These are phyloP conservation scores for Colletotrichum noveboracense DNA, from an alignment of 2,329 filamentous ascomycete genomes.

Conservation along the genomic window DNA sequence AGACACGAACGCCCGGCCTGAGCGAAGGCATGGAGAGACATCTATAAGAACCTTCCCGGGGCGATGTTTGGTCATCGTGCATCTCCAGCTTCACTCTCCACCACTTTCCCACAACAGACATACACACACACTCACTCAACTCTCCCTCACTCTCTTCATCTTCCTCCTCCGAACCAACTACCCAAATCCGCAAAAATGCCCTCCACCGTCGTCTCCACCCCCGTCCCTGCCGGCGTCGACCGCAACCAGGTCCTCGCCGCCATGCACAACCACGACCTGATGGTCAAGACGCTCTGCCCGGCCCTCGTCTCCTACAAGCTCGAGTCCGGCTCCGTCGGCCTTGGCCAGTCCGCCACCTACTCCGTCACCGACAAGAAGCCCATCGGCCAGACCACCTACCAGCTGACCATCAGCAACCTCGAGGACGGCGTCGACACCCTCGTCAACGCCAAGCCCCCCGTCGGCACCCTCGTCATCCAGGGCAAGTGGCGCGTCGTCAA, in stretches of 20 bases:
- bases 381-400: constrained; percentile 21
- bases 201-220: constrained; percentile 7
- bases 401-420: constrained; percentile 21
- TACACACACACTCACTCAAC: neutral
- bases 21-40: neutral
- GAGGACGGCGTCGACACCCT: constrained; percentile 18
- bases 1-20: neutral
- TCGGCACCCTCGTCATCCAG: constrained; percentile 15
- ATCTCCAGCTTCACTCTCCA: neutral
- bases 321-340: constrained; percentile 10
- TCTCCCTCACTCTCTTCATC: neutral
- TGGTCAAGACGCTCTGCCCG: constrained; percentile 22
- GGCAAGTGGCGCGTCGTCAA: constrained; percentile 18
- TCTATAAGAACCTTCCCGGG: constrained; percentile 15
- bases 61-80: neutral
- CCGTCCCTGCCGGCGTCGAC: constrained; percentile 17
- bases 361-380: constrained; percentile 22
- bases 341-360: constrained; percentile 14
- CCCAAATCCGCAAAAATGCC: neutral
- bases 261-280: constrained; percentile 20
- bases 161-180: neutral
- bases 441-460: constrained; percentile 20
- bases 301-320: constrained; percentile 15
- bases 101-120: neutral
- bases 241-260: constrained; percentile 1